Evolutionary conservation across 306 rosid genomes (phyloP).

Genomic region (Coriaria nepalensis): DNA sequence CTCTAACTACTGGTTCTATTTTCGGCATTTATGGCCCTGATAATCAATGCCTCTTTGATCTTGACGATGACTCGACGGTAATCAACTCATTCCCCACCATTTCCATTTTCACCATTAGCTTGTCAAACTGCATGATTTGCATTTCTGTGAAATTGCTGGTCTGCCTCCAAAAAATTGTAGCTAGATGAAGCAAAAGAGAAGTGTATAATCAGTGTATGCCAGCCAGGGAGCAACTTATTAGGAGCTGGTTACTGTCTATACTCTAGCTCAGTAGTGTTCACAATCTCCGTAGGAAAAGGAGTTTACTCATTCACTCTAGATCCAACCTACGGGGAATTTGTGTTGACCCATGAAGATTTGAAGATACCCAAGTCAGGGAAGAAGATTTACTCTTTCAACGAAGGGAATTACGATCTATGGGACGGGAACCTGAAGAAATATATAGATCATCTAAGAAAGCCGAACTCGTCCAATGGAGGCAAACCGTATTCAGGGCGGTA

Average conservation of each 20-base stretch:
- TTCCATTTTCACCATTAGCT: not conserved
- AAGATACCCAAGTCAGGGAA: slow-evolving; percentile 25
- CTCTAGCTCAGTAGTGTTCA: slow-evolving; percentile 33
- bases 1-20: slow-evolving; percentile 32
- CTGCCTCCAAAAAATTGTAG: slow-evolving; percentile 10
- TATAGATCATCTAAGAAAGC: slow-evolving; percentile 23
- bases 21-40: slow-evolving; percentile 32
- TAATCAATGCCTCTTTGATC: slow-evolving; percentile 22
- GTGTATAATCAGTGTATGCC: slow-evolving; percentile 27
- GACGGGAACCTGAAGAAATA: slow-evolving; percentile 26
- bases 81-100: not conserved
- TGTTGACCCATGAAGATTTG: slow-evolving; percentile 22
- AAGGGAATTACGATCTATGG: slow-evolving; percentile 30
- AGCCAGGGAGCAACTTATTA: slow-evolving; percentile 30
- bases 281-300: slow-evolving; percentile 27
- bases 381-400: slow-evolving; percentile 31
- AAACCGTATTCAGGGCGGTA: slow-evolving; percentile 30
- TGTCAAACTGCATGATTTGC: not conserved
- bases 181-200: slow-evolving; percentile 22
- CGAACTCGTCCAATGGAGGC: slow-evolving; percentile 12
- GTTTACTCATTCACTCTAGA: slow-evolving; percentile 26
- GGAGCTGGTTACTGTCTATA: slow-evolving; percentile 36
- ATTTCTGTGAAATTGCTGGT: not conserved
- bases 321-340: slow-evolving; percentile 32
- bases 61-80: slow-evolving; percentile 22